A percentile compares a stretch with the other conserved stretches of the same genome.
These are phyloP conservation scores for Coemansia brasiliensis DNA, from an alignment of 192 early-diverging fungal genomes.

Conservation along the genomic window DNA sequence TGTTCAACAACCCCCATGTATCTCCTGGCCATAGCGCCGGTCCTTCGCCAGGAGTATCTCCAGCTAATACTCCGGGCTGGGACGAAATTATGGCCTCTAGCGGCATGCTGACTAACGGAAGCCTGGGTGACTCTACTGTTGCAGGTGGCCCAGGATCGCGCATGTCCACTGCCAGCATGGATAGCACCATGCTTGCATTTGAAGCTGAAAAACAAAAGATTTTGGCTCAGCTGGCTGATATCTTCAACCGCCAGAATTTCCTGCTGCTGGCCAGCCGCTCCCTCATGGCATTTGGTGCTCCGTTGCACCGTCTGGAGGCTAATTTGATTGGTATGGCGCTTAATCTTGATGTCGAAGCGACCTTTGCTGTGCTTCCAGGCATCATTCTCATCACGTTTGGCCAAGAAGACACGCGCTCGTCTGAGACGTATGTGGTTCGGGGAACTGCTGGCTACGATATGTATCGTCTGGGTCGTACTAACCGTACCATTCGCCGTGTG, in stretches of 20 bases:
- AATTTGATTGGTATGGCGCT: slow-evolving; percentile 64
- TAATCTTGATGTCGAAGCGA: slow-evolving; percentile 62
- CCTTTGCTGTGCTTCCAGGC: slow-evolving; percentile 68
- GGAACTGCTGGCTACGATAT: slow-evolving; percentile 64
- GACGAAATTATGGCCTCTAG: slow-evolving; percentile 48
- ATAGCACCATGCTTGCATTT: slow-evolving; percentile 34
- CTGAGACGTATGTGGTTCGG: slow-evolving; percentile 73
- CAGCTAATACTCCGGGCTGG: slow-evolving; percentile 42
- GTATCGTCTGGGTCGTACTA: slow-evolving; percentile 64
- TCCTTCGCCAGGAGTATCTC: slow-evolving; percentile 24
- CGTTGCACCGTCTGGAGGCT: slow-evolving; percentile 67
- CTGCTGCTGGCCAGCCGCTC: slow-evolving; percentile 62
- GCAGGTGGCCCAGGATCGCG: slow-evolving; percentile 25
- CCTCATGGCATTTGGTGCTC: slow-evolving; percentile 69
- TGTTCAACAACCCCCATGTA: neutral
- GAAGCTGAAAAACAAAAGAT: slow-evolving; percentile 51
- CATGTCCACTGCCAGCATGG: slow-evolving; percentile 28
- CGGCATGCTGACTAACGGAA: slow-evolving; percentile 44
- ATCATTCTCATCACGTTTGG: slow-evolving; percentile 73
- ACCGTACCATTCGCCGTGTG: slow-evolving; percentile 63
- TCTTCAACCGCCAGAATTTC: slow-evolving; percentile 68
- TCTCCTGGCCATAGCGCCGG: slow-evolving; percentile 8
- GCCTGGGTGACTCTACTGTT: slow-evolving; percentile 9
- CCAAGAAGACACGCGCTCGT: slow-evolving; percentile 69
- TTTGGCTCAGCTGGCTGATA: slow-evolving; percentile 62